Evolutionary conservation across 768 basidiomycete species (phyloP).

Genomic region (Suillus bovinus): DNA sequence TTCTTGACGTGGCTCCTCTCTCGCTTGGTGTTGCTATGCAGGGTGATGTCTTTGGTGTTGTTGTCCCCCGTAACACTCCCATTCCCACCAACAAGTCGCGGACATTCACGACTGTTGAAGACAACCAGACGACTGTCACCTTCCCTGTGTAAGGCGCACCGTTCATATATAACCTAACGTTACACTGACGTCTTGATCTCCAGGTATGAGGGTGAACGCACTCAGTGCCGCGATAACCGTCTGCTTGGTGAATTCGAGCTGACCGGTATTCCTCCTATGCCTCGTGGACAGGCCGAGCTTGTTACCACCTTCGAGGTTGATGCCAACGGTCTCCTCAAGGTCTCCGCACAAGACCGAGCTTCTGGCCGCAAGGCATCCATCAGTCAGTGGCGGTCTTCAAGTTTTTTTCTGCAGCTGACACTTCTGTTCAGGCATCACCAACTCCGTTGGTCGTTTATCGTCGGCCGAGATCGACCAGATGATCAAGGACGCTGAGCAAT

Average conservation of each 20-base stretch:
- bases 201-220: conserved; percentile 98
- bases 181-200: conserved; percentile 14
- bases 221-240: conserved; percentile 99
- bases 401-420: conserved; percentile 13
- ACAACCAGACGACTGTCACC: conserved; percentile 99
- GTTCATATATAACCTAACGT: neutral
- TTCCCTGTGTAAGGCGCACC: conserved; percentile 84
- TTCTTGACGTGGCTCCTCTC: conserved; percentile 97
- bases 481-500: conserved; percentile 99
- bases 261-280: conserved; percentile 98
- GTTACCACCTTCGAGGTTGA: conserved; percentile 99
- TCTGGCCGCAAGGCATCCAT: conserved; percentile 99
- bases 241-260: conserved; percentile 99
- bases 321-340: conserved; percentile 98
- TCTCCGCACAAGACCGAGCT: conserved; percentile 96
- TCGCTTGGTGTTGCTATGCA: conserved; percentile 99
- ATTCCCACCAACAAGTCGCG: conserved; percentile 99
- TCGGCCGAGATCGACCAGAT: conserved; percentile 98
- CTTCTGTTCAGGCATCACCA: conserved; percentile 75
- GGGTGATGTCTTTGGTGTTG: conserved; percentile 99
- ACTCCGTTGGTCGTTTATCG: conserved; percentile 98
- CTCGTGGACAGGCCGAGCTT: conserved; percentile 98
- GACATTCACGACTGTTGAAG: conserved; percentile 99
- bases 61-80: conserved; percentile 98
- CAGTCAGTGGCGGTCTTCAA: conserved; percentile 51